A percentile compares a stretch with the other conserved stretches of the same genome.
Evolutionary conservation across 345 rosid species (phyloP).

Genomic region (Acer campestre): DNA sequence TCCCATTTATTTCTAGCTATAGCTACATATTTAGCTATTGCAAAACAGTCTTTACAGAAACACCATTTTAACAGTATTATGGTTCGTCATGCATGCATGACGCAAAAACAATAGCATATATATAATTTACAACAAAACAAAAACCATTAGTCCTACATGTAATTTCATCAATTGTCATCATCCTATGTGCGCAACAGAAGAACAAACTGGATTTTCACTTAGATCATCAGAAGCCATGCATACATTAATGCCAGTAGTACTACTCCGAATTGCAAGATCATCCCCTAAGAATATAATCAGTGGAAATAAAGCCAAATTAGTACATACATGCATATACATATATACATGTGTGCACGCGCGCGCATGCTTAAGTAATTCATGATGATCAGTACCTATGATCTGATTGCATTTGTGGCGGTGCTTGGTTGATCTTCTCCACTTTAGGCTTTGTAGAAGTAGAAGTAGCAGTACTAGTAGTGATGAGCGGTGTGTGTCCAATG

Average conservation of each 20-base stretch:
- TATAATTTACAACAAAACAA: no score
- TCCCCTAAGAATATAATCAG: not conserved
- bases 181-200: not conserved
- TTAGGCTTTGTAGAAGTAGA: slow-evolving; percentile 14
- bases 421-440: slow-evolving; percentile 14
- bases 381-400: slow-evolving; percentile 18
- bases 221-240: not conserved
- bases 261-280: not conserved
- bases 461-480: not conserved
- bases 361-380: no score
- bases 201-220: not conserved
- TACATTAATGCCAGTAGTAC: no score
- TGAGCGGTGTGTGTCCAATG: slow-evolving; percentile 59
- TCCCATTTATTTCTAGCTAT: not conserved
- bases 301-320: not conserved
- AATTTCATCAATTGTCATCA: not conserved
- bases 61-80: not conserved
- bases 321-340: no score
- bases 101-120: no score
- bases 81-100: not conserved
- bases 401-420: slow-evolving; percentile 18
- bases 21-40: not conserved
- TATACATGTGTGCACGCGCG: no score
- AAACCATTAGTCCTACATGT: not conserved
- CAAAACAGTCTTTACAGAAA: not conserved